phyloP scores from a whole-genome alignment of 2,329 filamentous ascomycete genomes.

The Trichophyton schoenleinii region DNA sequence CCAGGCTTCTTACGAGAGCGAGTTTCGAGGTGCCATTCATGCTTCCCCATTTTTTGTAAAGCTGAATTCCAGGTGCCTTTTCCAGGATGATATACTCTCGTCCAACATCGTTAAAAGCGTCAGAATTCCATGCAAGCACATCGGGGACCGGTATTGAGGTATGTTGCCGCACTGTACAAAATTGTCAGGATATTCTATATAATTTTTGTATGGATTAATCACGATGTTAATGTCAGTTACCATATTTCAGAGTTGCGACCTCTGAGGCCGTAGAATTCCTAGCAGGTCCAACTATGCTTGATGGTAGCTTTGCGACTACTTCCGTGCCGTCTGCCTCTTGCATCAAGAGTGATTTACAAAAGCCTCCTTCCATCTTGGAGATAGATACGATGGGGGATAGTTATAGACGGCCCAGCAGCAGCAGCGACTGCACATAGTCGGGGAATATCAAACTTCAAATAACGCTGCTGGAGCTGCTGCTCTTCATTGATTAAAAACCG shows the following conservation, averaged over 20 bases:
- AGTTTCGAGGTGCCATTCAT: slow-evolving; percentile 13
- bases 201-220: too few species aligned
- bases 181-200: too few species aligned
- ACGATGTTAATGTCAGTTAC: neutral
- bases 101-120: slow-evolving; percentile 11
- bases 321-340: slow-evolving; percentile 2
- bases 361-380: slow-evolving; percentile 12
- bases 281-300: neutral
- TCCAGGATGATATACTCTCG: slow-evolving; percentile 15
- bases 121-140: slow-evolving; percentile 11
- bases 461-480: slow-evolving; percentile 15
- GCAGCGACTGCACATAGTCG: slow-evolving; percentile 17
- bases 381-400: slow-evolving; percentile 13
- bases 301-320: slow-evolving; percentile 5
- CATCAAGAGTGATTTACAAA: slow-evolving; percentile 5
- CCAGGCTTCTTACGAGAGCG: neutral
- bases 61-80: slow-evolving; percentile 16
- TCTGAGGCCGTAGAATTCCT: slow-evolving; percentile 8
- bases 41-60: slow-evolving; percentile 15
- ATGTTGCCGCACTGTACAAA: slow-evolving; percentile 3
- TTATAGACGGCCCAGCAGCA: neutral
- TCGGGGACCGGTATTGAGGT: slow-evolving; percentile 11
- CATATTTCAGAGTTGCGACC: slow-evolving; percentile 15
- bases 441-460: slow-evolving; percentile 17
- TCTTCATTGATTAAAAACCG: slow-evolving; percentile 19